phyloP scores from a whole-genome alignment of 805 yeast species.

The Candida schatavii region DNA sequence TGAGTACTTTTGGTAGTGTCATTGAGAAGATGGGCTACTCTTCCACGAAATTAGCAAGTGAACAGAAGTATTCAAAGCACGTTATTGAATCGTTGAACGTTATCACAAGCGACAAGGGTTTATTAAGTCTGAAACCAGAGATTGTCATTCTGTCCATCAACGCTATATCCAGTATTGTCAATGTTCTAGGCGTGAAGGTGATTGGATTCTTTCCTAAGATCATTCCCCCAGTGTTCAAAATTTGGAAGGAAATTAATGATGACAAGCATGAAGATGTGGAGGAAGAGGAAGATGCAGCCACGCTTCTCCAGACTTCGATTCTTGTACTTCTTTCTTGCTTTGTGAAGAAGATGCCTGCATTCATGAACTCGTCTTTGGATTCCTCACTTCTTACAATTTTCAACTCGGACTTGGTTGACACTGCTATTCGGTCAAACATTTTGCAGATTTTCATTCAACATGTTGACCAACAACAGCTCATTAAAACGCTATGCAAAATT shows the following conservation, averaged over 20 bases:
- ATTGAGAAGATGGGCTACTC: constrained; percentile 57
- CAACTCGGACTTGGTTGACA: constrained; percentile 56
- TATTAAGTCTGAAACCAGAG: constrained; percentile 56
- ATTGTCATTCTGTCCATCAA: constrained; percentile 70
- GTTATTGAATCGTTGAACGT: constrained; percentile 49
- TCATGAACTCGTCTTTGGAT: constrained; percentile 66
- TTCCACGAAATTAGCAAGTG: constrained; percentile 18
- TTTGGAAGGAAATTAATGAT: constrained; percentile 45
- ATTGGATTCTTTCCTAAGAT: constrained; percentile 84
- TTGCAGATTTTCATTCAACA: constrained; percentile 60
- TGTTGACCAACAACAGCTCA: constrained; percentile 61
- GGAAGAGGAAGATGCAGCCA: constrained; percentile 22
- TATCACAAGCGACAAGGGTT: constrained; percentile 49
- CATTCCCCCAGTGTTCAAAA: constrained; percentile 66
- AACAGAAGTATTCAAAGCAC: constrained; percentile 43
- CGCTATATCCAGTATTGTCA: constrained; percentile 66
- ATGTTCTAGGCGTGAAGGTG: constrained; percentile 77
- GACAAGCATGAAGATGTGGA: constrained; percentile 24
- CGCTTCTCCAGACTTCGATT: constrained; percentile 64
- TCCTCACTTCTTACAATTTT: constrained; percentile 60
- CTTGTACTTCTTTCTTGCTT: constrained; percentile 70
- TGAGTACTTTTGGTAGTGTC: constrained; percentile 64
- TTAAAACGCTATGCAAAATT: constrained; percentile 57
- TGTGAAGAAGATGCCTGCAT: constrained; percentile 81
- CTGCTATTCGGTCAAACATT: constrained; percentile 57